Evolutionary conservation across 2,329 filamentous ascomycete genomes (phyloP), one percentile per base, ranked within the genome.

Genomic region (Xylariaceae sp.): DNA sequence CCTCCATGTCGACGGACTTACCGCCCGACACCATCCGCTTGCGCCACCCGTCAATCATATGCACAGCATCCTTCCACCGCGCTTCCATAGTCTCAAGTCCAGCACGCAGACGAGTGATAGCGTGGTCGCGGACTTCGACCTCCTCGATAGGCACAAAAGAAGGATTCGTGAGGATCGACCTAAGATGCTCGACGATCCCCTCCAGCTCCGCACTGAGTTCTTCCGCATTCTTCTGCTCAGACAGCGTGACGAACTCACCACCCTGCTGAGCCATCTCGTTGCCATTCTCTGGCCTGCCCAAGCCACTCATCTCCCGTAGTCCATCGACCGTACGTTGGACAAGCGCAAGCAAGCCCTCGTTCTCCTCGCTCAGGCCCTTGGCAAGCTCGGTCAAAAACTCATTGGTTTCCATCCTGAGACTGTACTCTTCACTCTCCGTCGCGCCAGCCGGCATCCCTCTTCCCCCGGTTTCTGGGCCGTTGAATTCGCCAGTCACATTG

Each of bases 101-200:
- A 48, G 87, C 82, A 47, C 89, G 83, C 42, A 99, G 75, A 45
- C 89, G 81, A 45, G 80, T 78, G 56, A 99, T 97, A 66, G 96
- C 91, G 52, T 95, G 87, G 56, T 99, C 92, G 47, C 92, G 83
- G n/a, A 90, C 72, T 63, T 95, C 86, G 2, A 99, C 90, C 67
- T 97, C 94, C 61, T 97, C 94, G 18, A 97, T 82, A 0, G 92
- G 89, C 12, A 96, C 94, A 66, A 97, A 99, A 2, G 91, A 95
- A 1, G 94, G 94, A 63, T 97, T 97, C 9, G 90, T 96, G 40
- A 99, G 76, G 35, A 99, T 81, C 2, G 80, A 86, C 57, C 87
- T 82, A 56, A 99, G 79, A 63, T 95, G 90, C 32, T 87, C 83
- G 52, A 97, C 76, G 10, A 95, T 84, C 6, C 75, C 75, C 46